Conservation (phyloP, 2,329 filamentous ascomycete genomes). For the Fusarium coicis region DNA sequence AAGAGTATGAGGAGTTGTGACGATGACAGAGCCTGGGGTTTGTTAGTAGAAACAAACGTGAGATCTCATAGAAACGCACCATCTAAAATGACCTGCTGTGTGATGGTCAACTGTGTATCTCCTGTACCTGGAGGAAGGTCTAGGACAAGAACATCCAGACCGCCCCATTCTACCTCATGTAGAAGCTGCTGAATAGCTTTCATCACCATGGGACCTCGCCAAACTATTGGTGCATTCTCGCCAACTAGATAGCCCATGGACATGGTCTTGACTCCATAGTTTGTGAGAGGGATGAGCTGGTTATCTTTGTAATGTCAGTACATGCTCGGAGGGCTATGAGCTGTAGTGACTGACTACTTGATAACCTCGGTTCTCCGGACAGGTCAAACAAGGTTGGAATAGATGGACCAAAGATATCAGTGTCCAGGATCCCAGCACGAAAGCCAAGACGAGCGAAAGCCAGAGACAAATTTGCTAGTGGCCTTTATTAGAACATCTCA, state of each 20-base stretch:
- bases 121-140: slow-evolving; percentile 95
- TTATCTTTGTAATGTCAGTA: slow-evolving; percentile 64
- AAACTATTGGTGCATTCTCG: slow-evolving; percentile 85
- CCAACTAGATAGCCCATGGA: slow-evolving; percentile 95
- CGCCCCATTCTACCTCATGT: slow-evolving; percentile 94
- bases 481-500: not conserved
- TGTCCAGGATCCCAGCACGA: slow-evolving; percentile 88
- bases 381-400: slow-evolving; percentile 91
- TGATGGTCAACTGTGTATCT: slow-evolving; percentile 96
- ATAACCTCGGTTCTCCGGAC: slow-evolving; percentile 80
- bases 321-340: not conserved
- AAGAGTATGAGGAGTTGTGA: slow-evolving; percentile 94
- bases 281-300: slow-evolving; percentile 85
- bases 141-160: slow-evolving; percentile 86
- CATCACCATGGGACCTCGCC: slow-evolving; percentile 97
- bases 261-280: slow-evolving; percentile 98
- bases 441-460: slow-evolving; percentile 85
- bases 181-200: slow-evolving; percentile 96
- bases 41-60: not conserved
- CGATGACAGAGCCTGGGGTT: slow-evolving; percentile 76
- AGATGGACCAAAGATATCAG: slow-evolving; percentile 96
- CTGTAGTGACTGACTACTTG: slow-evolving; percentile 66
- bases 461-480: slow-evolving; percentile 81
- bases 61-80: slow-evolving; percentile 59
- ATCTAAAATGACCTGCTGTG: slow-evolving; percentile 90